phyloP scores from a whole-genome alignment of 768 basidiomycete species.

The Lentinula aciculospora region DNA sequence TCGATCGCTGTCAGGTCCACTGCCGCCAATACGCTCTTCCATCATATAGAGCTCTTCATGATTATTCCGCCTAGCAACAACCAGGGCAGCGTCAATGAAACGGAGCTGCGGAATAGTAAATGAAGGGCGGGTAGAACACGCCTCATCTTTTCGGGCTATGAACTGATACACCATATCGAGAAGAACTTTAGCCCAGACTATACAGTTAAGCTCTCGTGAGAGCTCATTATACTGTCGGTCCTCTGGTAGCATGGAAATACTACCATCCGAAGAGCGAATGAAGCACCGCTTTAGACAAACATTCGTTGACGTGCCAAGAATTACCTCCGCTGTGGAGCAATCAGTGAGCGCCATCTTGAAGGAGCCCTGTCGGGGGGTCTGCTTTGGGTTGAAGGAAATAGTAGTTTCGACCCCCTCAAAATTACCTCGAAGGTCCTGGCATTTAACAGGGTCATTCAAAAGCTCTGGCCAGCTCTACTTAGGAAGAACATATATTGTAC shows the following conservation, averaged over 20 bases:
- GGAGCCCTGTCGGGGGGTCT: neutral
- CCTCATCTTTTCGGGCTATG: neutral
- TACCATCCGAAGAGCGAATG: neutral
- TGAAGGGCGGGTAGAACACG: neutral
- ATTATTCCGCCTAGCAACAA: neutral
- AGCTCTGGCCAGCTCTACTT: neutral
- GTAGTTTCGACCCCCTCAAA: neutral
- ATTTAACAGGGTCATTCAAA: neutral
- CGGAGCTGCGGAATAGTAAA: neutral
- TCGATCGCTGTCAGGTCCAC: neutral
- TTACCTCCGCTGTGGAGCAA: neutral
- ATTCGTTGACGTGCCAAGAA: neutral
- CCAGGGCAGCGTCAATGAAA: neutral
- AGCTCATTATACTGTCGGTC: neutral
- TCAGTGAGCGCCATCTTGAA: neutral
- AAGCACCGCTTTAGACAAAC: neutral
- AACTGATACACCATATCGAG: neutral
- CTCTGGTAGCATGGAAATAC: neutral
- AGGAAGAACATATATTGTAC: neutral
- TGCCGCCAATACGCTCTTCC: neutral
- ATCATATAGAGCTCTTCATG: neutral
- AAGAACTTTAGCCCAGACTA: neutral
- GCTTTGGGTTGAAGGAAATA: neutral
- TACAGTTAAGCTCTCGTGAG: neutral
- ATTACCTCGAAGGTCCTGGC: neutral